Evolutionary conservation across 805 yeast species (phyloP).

Genomic region (Candida railenensis): DNA sequence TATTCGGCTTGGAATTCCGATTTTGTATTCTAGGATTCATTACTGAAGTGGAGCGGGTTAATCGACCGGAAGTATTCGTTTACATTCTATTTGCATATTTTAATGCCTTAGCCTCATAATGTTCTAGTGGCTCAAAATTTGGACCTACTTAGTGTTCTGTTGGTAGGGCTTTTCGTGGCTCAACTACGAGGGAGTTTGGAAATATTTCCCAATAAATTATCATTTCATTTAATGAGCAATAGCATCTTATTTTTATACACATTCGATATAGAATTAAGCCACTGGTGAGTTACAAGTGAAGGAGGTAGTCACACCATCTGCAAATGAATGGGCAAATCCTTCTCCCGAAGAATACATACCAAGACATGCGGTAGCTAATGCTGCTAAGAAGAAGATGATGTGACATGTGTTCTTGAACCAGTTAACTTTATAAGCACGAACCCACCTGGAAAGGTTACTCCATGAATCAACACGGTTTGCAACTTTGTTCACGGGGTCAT

Average conservation of each 20-base stretch:
- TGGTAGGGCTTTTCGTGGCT: too few species aligned
- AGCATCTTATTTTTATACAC: background rate
- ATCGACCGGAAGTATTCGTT: too few species aligned
- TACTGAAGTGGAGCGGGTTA: too few species aligned
- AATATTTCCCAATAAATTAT: too few species aligned
- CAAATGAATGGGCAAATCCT: slow-evolving; percentile 22
- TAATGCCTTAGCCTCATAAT: too few species aligned
- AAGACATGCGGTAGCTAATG: slow-evolving; percentile 23
- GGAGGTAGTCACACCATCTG: slow-evolving; percentile 21
- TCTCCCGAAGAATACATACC: slow-evolving; percentile 27
- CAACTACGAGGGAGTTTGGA: too few species aligned
- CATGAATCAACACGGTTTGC: slow-evolving; percentile 9
- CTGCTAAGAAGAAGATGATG: slow-evolving; percentile 16
- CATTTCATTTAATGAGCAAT: too few species aligned
- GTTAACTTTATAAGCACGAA: slow-evolving; percentile 15
- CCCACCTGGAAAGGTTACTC: slow-evolving; percentile 9
- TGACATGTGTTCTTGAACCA: slow-evolving; percentile 16
- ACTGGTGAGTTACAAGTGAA: slow-evolving; percentile 28
- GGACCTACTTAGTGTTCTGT: too few species aligned
- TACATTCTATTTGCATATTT: too few species aligned
- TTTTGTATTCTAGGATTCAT: too few species aligned
- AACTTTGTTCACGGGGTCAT: slow-evolving; percentile 8
- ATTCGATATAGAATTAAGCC: background rate
- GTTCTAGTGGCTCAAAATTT: too few species aligned
- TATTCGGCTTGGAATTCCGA: too few species aligned